Conservation (phyloP, 441 rosid species). For the Populus hybrid region DNA sequence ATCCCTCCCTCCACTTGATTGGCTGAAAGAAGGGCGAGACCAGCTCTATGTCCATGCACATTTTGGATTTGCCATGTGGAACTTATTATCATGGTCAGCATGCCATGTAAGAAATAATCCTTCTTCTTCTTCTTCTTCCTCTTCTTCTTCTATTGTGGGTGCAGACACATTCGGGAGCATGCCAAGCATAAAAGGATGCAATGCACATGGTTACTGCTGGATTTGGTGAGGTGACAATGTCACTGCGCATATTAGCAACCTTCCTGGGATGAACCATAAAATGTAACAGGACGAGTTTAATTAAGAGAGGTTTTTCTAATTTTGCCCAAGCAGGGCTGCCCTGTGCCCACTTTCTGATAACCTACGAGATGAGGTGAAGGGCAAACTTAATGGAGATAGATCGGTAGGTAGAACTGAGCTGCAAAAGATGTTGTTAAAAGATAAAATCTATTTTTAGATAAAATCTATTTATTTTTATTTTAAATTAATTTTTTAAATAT, state of each 20-base stretch:
- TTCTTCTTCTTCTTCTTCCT: not conserved
- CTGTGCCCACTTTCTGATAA: not conserved
- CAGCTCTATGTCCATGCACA: not conserved
- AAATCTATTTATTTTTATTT: no score
- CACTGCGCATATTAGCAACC: not conserved
- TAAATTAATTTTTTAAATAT: no score
- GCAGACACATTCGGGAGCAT: slow-evolving; percentile 1
- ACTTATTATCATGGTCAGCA: not conserved
- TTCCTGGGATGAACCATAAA: not conserved
- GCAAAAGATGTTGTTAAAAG: not conserved
- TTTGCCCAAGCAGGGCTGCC: not conserved
- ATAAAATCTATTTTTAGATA: not conserved
- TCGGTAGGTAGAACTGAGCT: not conserved
- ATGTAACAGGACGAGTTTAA: not conserved
- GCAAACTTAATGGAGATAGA: not conserved
- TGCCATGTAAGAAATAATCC: not conserved
- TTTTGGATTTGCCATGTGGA: slow-evolving; percentile 28
- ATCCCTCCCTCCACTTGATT: slow-evolving; percentile 8
- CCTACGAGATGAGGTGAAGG: not conserved
- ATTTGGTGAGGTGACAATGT: slow-evolving; percentile 20
- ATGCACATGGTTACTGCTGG: slow-evolving; percentile 11
- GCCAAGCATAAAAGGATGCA: slow-evolving; percentile 5
- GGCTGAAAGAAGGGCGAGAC: slow-evolving; percentile 7
- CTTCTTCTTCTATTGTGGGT: not conserved
- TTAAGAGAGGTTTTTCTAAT: not conserved